These are phyloP conservation scores for Colletotrichum brevisporum DNA, from an alignment of 2,329 filamentous ascomycete species.

Conservation along the genomic window DNA sequence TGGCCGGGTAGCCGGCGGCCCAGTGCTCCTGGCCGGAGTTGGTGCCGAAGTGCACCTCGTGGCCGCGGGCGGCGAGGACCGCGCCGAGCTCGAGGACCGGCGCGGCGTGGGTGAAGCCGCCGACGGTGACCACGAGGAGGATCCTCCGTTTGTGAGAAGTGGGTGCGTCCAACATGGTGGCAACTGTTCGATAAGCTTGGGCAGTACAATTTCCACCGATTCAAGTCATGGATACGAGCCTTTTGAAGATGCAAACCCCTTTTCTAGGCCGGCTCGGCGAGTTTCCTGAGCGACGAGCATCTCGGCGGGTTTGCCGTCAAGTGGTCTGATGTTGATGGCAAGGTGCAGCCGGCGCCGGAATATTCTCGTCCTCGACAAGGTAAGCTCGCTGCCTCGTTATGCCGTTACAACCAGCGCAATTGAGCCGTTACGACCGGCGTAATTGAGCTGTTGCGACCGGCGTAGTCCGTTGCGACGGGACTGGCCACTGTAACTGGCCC, in stretches of 20 bases:
- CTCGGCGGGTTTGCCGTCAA: slow-evolving; percentile 11
- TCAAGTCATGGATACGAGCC: background rate
- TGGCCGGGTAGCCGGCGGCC: slow-evolving; percentile 49
- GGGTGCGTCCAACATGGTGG: background rate
- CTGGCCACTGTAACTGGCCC: too few species aligned
- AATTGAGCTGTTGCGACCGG: too few species aligned
- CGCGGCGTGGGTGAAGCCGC: slow-evolving; percentile 55
- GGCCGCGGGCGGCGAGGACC: slow-evolving; percentile 48
- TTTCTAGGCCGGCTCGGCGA: slow-evolving; percentile 12
- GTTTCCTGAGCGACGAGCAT: slow-evolving; percentile 1
- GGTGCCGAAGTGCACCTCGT: slow-evolving; percentile 54
- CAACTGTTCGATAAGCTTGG: too few species aligned
- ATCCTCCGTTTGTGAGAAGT: slow-evolving; percentile 38
- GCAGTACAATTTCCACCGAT: background rate
- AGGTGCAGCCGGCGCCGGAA: background rate
- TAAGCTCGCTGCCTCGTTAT: too few species aligned
- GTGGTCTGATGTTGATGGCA: slow-evolving; percentile 4
- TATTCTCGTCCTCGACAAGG: background rate
- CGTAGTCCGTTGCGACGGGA: too few species aligned
- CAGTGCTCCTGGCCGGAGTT: slow-evolving; percentile 53
- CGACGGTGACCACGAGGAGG: slow-evolving; percentile 51
- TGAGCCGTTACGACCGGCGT: too few species aligned
- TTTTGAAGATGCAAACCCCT: background rate
- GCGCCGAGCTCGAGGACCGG: slow-evolving; percentile 54
- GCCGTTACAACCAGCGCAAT: too few species aligned